Percentiles rank a stretch among this genome's conserved stretches.
phyloP scores from a whole-genome alignment of 495 filamentous ascomycete genomes.

The Neurospora hispaniola region DNA sequence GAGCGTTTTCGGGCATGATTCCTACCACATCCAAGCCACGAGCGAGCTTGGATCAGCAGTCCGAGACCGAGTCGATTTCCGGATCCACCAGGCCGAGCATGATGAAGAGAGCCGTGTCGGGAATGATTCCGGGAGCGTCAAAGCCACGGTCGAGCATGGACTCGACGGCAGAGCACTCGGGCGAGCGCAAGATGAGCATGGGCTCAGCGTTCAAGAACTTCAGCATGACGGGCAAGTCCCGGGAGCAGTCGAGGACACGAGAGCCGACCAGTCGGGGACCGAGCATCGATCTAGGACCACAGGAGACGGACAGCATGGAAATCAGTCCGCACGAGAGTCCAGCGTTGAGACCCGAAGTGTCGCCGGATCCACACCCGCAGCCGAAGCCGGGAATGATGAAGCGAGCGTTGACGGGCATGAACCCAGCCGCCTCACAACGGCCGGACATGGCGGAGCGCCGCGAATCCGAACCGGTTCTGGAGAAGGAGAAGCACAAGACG shows the following conservation, averaged over 20 bases:
- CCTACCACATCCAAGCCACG: background rate
- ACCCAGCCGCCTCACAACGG: background rate
- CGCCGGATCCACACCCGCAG: background rate
- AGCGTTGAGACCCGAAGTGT: background rate
- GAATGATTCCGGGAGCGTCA: background rate
- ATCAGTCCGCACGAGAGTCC: background rate
- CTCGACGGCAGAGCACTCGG: background rate
- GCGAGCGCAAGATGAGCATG: background rate
- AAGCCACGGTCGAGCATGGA: background rate
- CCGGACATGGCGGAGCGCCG: background rate
- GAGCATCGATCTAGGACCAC: background rate
- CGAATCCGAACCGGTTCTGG: background rate
- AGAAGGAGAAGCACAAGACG: background rate
- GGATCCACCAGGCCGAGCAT: background rate
- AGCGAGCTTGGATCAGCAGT: background rate
- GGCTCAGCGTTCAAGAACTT: background rate
- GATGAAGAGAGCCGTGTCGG: background rate
- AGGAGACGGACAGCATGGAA: background rate
- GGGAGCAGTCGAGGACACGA: background rate
- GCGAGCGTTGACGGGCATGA: background rate
- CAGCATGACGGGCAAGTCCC: background rate
- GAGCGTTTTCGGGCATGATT: background rate
- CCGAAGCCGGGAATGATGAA: background rate
- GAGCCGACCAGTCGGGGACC: background rate
- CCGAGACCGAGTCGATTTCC: background rate